phyloP scores from a whole-genome alignment of 1,284 basidiomycete species.

The Cryptococcus hybrid region DNA sequence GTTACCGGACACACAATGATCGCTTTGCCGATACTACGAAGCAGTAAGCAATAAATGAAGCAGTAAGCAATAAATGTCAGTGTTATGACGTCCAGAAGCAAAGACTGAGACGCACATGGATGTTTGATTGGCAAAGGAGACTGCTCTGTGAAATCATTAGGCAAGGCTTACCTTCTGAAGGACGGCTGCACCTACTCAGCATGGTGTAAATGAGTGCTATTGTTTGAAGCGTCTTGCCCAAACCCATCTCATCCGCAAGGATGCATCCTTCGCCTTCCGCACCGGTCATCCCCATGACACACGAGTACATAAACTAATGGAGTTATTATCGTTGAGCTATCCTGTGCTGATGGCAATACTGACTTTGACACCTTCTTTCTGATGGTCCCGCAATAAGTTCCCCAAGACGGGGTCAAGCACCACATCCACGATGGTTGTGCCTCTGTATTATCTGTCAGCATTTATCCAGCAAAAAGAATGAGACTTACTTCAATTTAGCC shows the following conservation, averaged over 20 bases:
- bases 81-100: neutral
- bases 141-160: conserved; percentile 56
- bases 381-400: conserved; percentile 79
- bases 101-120: conserved; percentile 46
- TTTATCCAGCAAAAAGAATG: neutral
- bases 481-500: conserved; percentile 68
- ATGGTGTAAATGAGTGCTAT: conserved; percentile 85
- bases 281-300: conserved; percentile 88
- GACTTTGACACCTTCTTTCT: conserved; percentile 70
- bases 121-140: conserved; percentile 65
- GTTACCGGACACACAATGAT: conserved; percentile 95
- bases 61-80: neutral
- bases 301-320: conserved; percentile 83
- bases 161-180: neutral
- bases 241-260: conserved; percentile 95
- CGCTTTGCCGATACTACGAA: conserved; percentile 62
- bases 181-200: conserved; percentile 59
- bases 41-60: neutral
- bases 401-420: conserved; percentile 90
- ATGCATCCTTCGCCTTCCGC: conserved; percentile 86
- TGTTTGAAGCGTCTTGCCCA: conserved; percentile 87
- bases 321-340: conserved; percentile 1
- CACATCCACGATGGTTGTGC: conserved; percentile 65
- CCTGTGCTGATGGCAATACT: conserved; percentile 2
- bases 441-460: conserved; percentile 17